A percentile compares a stretch with the other conserved stretches of the same genome.
Evolutionary conservation across 2,329 filamentous ascomycete species (phyloP).

Genomic region (Hysterium pulicare): DNA sequence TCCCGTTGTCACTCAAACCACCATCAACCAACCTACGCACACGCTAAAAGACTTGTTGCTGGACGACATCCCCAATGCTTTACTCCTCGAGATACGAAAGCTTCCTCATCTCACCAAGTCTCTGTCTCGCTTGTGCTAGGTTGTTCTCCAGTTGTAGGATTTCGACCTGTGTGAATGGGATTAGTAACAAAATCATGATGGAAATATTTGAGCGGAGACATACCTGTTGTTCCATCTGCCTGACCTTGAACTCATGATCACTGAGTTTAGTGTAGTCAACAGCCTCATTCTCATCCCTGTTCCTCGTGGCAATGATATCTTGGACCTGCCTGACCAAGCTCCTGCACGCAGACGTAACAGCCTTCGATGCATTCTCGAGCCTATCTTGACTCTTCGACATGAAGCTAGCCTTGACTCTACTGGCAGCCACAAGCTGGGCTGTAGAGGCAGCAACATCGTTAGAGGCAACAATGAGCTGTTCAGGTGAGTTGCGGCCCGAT

Average conservation of each 20-base stretch:
- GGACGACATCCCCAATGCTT: too few species aligned
- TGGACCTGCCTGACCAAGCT: conserved; percentile 90
- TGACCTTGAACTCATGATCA: conserved; percentile 95
- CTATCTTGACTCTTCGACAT: conserved; percentile 96
- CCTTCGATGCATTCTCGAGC: conserved; percentile 86
- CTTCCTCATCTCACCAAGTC: conserved; percentile 97
- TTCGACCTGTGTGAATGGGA: conserved; percentile 66
- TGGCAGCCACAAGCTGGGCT: conserved; percentile 92
- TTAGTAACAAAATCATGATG: not conserved
- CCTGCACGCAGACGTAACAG: conserved; percentile 85
- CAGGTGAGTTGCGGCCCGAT: conserved; percentile 84
- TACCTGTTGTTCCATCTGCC: conserved; percentile 99
- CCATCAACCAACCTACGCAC: too few species aligned
- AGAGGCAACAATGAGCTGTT: conserved; percentile 95
- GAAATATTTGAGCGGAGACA: conserved; percentile 31
- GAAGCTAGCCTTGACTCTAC: conserved; percentile 93
- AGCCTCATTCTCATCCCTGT: conserved; percentile 70
- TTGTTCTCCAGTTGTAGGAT: conserved; percentile 93
- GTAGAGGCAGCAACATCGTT: conserved; percentile 97
- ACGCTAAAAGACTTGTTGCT: too few species aligned
- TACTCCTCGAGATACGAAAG: conserved; percentile 68
- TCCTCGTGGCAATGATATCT: conserved; percentile 83
- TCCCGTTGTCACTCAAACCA: too few species aligned
- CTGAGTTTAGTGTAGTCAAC: conserved; percentile 87
- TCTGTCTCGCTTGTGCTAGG: conserved; percentile 71